Evolutionary conservation across 2,329 filamentous ascomycete genomes (phyloP).

Genomic region (Cladorrhinum sp.): DNA sequence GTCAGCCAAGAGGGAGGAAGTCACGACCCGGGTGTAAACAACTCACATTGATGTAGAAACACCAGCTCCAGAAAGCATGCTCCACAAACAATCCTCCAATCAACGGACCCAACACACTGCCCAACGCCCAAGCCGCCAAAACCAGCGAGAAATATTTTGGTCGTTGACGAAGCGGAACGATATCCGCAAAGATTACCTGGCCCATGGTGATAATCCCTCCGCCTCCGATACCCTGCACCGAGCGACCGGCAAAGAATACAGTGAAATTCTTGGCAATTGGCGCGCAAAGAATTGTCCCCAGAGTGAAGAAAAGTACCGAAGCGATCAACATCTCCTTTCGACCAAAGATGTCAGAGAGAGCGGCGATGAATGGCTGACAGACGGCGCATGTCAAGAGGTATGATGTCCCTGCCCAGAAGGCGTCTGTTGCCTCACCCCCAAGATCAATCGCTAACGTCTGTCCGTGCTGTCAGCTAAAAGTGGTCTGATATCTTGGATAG

Average conservation of each 20-base stretch:
- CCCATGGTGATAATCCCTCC: slow-evolving; percentile 41
- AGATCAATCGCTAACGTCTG: slow-evolving; percentile 36
- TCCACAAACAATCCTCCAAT: slow-evolving; percentile 37
- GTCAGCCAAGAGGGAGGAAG: background rate
- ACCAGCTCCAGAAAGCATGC: slow-evolving; percentile 44
- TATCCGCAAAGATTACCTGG: slow-evolving; percentile 41
- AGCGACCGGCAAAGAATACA: slow-evolving; percentile 37
- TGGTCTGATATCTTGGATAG: background rate
- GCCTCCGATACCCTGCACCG: slow-evolving; percentile 41
- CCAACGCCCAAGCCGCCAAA: slow-evolving; percentile 39
- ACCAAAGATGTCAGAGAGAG: slow-evolving; percentile 46
- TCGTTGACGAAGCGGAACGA: slow-evolving; percentile 41
- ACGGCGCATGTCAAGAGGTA: slow-evolving; percentile 45
- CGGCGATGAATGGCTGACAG: slow-evolving; percentile 41
- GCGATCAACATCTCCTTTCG: slow-evolving; percentile 42
- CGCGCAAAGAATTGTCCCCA: slow-evolving; percentile 41
- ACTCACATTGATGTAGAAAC: slow-evolving; percentile 44
- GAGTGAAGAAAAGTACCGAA: slow-evolving; percentile 43
- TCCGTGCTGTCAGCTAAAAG: background rate
- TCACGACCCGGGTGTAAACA: background rate
- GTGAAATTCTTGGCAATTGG: slow-evolving; percentile 33
- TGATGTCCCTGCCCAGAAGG: slow-evolving; percentile 48
- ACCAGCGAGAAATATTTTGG: slow-evolving; percentile 41
- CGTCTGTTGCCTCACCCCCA: slow-evolving; percentile 34
- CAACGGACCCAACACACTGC: slow-evolving; percentile 40